phyloP scores from a whole-genome alignment of 2,329 filamentous ascomycete species.

The Ophiosphaerella narmari region DNA sequence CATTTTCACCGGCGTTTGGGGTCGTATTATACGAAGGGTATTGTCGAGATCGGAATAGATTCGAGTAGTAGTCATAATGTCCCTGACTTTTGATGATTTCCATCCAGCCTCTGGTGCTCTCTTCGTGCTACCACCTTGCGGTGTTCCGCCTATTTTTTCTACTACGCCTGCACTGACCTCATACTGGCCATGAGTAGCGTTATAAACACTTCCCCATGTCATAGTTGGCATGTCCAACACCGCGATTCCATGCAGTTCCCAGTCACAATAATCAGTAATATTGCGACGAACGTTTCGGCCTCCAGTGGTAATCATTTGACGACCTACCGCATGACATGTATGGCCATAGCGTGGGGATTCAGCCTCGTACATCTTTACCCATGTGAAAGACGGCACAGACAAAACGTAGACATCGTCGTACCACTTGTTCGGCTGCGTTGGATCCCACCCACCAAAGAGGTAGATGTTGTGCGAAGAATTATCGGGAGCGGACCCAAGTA shows the following conservation, averaged over 20 bases:
- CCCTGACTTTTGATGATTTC: slow-evolving; percentile 1
- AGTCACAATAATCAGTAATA: slow-evolving; percentile 16
- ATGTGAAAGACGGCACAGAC: slow-evolving; percentile 53
- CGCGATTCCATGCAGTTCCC: slow-evolving; percentile 21
- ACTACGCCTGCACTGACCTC: slow-evolving; percentile 9
- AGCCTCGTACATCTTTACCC: slow-evolving; percentile 48
- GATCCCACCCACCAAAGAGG: slow-evolving; percentile 55
- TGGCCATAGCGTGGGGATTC: slow-evolving; percentile 47
- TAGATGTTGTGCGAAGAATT: slow-evolving; percentile 55
- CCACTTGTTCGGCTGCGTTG: slow-evolving; percentile 24
- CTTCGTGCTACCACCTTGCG: slow-evolving; percentile 8
- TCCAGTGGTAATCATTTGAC: slow-evolving; percentile 51
- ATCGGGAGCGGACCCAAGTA: slow-evolving; percentile 49
- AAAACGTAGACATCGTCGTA: slow-evolving; percentile 54
- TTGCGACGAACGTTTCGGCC: slow-evolving; percentile 48
- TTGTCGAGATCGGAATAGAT: slow-evolving; percentile 14
- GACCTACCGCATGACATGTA: slow-evolving; percentile 48
- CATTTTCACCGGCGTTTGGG: neutral
- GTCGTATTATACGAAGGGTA: slow-evolving; percentile 2
- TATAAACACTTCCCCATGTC: slow-evolving; percentile 18
- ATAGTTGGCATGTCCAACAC: slow-evolving; percentile 16
- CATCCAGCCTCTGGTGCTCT: slow-evolving; percentile 12
- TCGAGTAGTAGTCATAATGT: slow-evolving; percentile 13
- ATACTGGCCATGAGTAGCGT: slow-evolving; percentile 39
- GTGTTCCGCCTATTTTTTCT: slow-evolving; percentile 11